Base-by-base conservation (phyloP, 805 yeast genomes). In the Starmerella apis region DNA sequence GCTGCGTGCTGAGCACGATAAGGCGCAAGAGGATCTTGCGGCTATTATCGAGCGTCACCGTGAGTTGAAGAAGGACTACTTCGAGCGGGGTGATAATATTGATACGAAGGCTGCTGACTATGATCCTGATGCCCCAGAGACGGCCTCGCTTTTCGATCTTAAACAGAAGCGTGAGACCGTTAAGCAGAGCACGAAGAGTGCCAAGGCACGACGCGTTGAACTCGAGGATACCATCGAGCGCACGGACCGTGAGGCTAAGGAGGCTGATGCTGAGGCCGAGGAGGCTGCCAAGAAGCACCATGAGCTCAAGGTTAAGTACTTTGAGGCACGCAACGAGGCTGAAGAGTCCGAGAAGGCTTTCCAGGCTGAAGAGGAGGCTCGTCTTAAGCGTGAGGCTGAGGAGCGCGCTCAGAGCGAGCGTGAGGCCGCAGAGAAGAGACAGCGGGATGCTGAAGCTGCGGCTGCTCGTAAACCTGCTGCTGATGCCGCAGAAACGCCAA, bases 101-200 rank as follows among this genome's bases (percentile, higher is more conserved):
- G 63, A 52, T 44, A 48, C 50, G 33, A 63, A 63, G 50, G 50
- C 43, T 39, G 60, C 60, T 47, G 65, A 61, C 46, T 55, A 57
- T 44, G 52, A 51, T 23, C 59, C 59, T 19, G 59, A 55, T 35
- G 62, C 58, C 46, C 51, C 49, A 20, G 61, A 58, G 52, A 50
- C 55, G 16, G 62, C 57, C 19, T 49, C 56, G 23, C 32, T 54
- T 36, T 51, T 80, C 65, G 52, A 54, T 33, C 83, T 80, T 69
- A 81, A 82, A 75, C 80, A 81, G 69, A 57, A 64, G 62, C 55
- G 52, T 31, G 61, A 56, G 41, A 55, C 56, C 31, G 56, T 54
- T 16, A 54, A 54, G 48, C 43, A 22, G 42, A 32, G 31, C 48
- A 55, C 53, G 30, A 52, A 54, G 55, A 51, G 41, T 30, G 50